Base-by-base conservation (phyloP, 2,329 filamentous ascomycete species). In the Aulographum hederae region DNA sequence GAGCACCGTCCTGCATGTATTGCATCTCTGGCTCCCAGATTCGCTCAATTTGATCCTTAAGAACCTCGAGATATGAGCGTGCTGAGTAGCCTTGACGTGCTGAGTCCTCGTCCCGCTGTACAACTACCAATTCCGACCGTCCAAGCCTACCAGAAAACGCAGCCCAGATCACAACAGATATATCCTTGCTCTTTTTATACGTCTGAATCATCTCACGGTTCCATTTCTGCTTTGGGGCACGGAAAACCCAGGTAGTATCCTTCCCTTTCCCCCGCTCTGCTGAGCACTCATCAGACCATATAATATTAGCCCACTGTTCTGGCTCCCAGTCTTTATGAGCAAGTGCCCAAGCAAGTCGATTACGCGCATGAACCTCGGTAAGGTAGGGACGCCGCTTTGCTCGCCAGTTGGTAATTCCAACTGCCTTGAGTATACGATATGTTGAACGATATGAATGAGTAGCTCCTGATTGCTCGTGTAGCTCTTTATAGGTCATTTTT, bases 1-100 rank as follows among this genome's bases (percentile, higher is more conserved):
- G 37, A 3, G 39, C 38, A 30, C 44, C 43, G 34, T 46, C 39
- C 17, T 46, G 36, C 31, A 43, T 41, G 28, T 44, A 46, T 20
- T 14, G 18, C 31, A 34, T 18, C 6, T 26, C 26, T 3, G 34
- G 26, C 11, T 34, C 12, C 5, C 23, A 39, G 19, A 36, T 18
- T 21, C 19, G 30, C 4, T 34, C n/a, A 19, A 39, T 28, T 13
- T 39, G 30, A 27, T 39, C 28, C 10, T 36, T 25, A 16, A 44
- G 31, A 28, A 32, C 25, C 26, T 35, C 6, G 16, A 39, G 33
- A 19, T 41, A 41, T 20, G 30, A 37, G 23, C 35, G 6, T 16
- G 33, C 33, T 12, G 32, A 26, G 23, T 38, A 41, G 28, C 37
- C 33, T 31, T 21, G 14, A 3, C 30, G n/a, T 30, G 15, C 5